phyloP scores from a whole-genome alignment of 2,329 filamentous ascomycete species.

The Anisogramma anomala region DNA sequence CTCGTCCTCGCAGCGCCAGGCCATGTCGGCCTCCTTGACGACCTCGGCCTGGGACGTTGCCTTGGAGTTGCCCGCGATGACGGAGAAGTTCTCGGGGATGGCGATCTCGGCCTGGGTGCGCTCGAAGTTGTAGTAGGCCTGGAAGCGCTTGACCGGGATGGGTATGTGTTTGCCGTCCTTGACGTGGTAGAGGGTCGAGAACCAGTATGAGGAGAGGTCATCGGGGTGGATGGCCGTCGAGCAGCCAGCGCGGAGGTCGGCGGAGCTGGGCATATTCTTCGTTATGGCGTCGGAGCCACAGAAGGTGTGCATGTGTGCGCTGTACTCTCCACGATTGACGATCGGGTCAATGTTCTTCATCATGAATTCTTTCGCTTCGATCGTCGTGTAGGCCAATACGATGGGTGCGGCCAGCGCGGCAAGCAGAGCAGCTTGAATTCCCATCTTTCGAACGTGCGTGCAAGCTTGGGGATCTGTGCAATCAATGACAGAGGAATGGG shows the following conservation, averaged over 20 bases:
- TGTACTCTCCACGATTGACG: constrained; percentile 22
- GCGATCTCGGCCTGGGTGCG: constrained; percentile 12
- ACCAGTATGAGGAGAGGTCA: constrained; percentile 20
- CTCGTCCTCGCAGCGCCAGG: constrained; percentile 15
- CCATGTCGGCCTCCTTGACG: constrained; percentile 14
- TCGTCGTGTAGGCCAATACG: not conserved
- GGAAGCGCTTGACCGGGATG: constrained; percentile 13
- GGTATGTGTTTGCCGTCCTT: constrained; percentile 17
- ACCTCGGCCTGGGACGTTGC: constrained; percentile 28
- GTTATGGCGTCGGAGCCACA: constrained; percentile 26
- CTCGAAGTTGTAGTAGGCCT: constrained; percentile 13
- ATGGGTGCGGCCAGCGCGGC: constrained; percentile 1
- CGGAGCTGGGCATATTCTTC: constrained; percentile 21
- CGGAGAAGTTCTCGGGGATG: constrained; percentile 16
- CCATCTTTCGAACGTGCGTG: too few relatives aligned
- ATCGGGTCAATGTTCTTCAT: constrained; percentile 25
- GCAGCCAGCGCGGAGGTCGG: constrained; percentile 19
- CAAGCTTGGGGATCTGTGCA: too few relatives aligned
- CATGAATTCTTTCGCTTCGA: constrained; percentile 17
- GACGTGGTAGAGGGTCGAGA: constrained; percentile 12
- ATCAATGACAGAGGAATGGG: too few relatives aligned
- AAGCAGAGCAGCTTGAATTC: constrained; percentile 52
- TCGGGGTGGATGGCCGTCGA: constrained; percentile 20
- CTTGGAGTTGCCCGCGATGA: constrained; percentile 28
- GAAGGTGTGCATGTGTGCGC: constrained; percentile 25